Base-by-base conservation (phyloP, 192 early-diverging fungal species). In the Coemansia sp. region DNA sequence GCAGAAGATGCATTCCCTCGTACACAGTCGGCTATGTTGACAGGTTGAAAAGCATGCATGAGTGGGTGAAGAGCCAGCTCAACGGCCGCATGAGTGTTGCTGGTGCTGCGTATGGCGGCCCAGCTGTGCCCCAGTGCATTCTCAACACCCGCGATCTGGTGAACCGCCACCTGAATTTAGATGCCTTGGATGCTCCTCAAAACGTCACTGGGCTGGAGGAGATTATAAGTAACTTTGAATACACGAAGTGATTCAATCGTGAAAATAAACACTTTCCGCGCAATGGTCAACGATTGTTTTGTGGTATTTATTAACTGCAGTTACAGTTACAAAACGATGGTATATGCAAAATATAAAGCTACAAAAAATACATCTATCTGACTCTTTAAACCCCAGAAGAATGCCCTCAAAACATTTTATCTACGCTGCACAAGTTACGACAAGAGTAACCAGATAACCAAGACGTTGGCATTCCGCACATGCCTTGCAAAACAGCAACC, bases 121-220 rank as follows among this genome's bases (percentile, higher is more conserved):
- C 95, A 7, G 89, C 90, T 26, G 88, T 98, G 16, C 93, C 93
- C 40, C 93, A 95, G 67, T 91, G 90, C 66, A 86, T 94, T 21
- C 79, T 88, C 60, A 85, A 92, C 56, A 80, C 91, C 1, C 74
- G 89, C 37, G 83, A 85, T 53, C 85, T 92, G 15, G 89, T 86
- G 0, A 69, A 87, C 47, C 77, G 83, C 39, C 68, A 90, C 6
- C 60, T 88, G 37, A 78, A 66, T 15, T 57, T 79, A 2, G 79
- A 79, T 42, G 75, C 72, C 4, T 72, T 87, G 12, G 63, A 67
- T 5, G 38, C 54, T 42, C 79, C 79, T 15, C 79, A 81, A 57
- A 26, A 58, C 23, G 59, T 74, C 19, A 63, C 74, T n/a, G 79
- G 79, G 4, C 68, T 82, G 11, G 74, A 82, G 39, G 68, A 76